phyloP scores from a whole-genome alignment of 78 protist species.

The Cavenderia fasciculata region DNA sequence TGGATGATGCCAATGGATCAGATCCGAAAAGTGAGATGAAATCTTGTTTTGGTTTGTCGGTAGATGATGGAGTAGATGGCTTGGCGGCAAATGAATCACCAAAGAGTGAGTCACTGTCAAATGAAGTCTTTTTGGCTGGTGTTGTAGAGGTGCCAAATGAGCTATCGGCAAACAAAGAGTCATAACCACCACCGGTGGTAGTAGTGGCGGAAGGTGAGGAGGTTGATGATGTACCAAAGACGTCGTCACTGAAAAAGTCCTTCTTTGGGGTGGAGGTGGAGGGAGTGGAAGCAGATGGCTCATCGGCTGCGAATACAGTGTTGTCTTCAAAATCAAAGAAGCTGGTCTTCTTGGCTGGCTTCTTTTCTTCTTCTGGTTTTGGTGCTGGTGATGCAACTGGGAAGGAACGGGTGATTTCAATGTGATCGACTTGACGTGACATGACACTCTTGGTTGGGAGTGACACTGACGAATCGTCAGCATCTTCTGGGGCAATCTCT shows the following conservation, averaged over 20 bases:
- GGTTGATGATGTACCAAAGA: conserved; percentile 13
- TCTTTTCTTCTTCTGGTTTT: conserved; percentile 38
- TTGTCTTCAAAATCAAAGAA: conserved; percentile 71
- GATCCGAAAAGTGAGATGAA: conserved; percentile 61
- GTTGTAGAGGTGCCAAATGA: neutral
- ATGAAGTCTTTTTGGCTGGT: neutral
- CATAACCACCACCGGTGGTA: neutral
- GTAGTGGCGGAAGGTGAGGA: neutral
- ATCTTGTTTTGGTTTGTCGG: conserved; percentile 46
- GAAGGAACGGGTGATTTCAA: conserved; percentile 4
- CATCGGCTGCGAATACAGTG: neutral
- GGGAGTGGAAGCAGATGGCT: conserved; percentile 7
- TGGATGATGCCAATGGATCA: conserved; percentile 35
- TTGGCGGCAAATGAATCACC: conserved; percentile 31
- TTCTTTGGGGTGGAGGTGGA: conserved; percentile 32
- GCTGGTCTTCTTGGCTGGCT: conserved; percentile 42
- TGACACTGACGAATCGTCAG: neutral
- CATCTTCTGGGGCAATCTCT: neutral
- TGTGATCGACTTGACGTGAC: neutral
- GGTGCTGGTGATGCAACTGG: conserved; percentile 39
- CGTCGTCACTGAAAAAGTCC: conserved; percentile 52
- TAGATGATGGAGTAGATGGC: neutral
- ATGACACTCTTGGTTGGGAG: neutral
- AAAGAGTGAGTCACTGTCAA: conserved; percentile 67
- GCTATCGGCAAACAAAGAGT: neutral